Evolutionary conservation across 306 rosid species (phyloP), one percentile per base, ranked within the genome.

Genomic region (Luffa aegyptiaca): DNA sequence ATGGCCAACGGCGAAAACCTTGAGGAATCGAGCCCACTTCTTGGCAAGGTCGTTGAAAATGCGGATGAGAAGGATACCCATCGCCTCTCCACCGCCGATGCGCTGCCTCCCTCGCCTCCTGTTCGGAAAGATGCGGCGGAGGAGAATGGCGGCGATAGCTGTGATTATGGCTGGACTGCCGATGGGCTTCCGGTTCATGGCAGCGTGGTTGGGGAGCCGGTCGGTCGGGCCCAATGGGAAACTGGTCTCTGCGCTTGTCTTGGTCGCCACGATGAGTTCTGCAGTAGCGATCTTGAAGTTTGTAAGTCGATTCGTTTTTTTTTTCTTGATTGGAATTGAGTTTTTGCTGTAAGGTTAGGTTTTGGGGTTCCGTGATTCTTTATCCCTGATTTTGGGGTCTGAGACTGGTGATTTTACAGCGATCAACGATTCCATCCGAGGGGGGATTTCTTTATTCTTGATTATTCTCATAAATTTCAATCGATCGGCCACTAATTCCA

Each of bases 211-310:
- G 98, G 98, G 76, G 92, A 95, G 88, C 96, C 98, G 45, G 86
- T 91, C 83, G 87, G 84, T 63, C 91, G 97, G 35, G 11, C 82
- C 44, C 93, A 85, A 6, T 95, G 99, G 99, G 88, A 86, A 78
- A 89, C 99, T 31, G 51, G 84, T 84, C 65, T 93, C 83, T 92
- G 85, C 76, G 73, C 90, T n/a, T 95, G 97, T 81, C 88, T 95
- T 35, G 99, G 99, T 7, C 97, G 90, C 21, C 88, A 80, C 83
- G 99, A 95, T 81, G 91, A 95, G 11, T 95, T 95, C 84, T 93
- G 96, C 81, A 88, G 99, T 85, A 87, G 93, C 89, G 99, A 92
- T 90, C 89, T 95, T 52, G 99, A 95, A 95, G 99, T 95, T 88
- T 95, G 99, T 95, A 81, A 88, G 99, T 84, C 58, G 1, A 1